These are phyloP conservation scores for Podospora tetraspora DNA, from an alignment of 495 filamentous ascomycete genomes.

Conservation along the genomic window DNA sequence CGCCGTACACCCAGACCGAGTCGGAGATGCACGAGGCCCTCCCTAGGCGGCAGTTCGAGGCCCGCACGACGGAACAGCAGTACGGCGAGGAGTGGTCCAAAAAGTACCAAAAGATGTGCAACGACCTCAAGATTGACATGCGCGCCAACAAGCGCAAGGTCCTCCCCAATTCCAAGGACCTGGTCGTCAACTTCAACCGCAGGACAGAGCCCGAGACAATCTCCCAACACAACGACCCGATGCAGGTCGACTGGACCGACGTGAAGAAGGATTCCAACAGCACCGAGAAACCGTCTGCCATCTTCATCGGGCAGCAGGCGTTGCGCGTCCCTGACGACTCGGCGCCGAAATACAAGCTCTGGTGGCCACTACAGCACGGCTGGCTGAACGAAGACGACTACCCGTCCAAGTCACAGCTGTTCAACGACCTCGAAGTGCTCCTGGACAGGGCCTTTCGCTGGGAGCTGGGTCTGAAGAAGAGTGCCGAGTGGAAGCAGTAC, in stretches of 20 bases:
- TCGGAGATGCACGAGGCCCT: slow-evolving; percentile 80
- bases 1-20: slow-evolving; percentile 67
- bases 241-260: slow-evolving; percentile 94
- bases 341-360: slow-evolving; percentile 81
- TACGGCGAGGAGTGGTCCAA: slow-evolving; percentile 82
- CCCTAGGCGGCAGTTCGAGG: slow-evolving; percentile 79
- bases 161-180: slow-evolving; percentile 89
- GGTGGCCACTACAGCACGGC: slow-evolving; percentile 84
- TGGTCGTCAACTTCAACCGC: slow-evolving; percentile 88
- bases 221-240: slow-evolving; percentile 85
- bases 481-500: slow-evolving; percentile 80
- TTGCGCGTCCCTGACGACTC: slow-evolving; percentile 83
- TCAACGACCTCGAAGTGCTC: slow-evolving; percentile 78
- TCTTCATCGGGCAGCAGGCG: slow-evolving; percentile 76
- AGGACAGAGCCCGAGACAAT: slow-evolving; percentile 76
- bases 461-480: slow-evolving; percentile 71
- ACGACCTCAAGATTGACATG: slow-evolving; percentile 84
- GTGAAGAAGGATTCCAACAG: slow-evolving; percentile 52
- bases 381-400: slow-evolving; percentile 91
- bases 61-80: slow-evolving; percentile 63
- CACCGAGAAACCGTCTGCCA: slow-evolving; percentile 51
- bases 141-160: slow-evolving; percentile 86
- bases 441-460: slow-evolving; percentile 78
- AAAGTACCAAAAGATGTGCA: slow-evolving; percentile 73
- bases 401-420: slow-evolving; percentile 63